A percentile compares a stretch with the other conserved stretches of the same genome.
phyloP scores from a whole-genome alignment of 2,329 filamentous ascomycete species.

The Fusarium beomiforme region DNA sequence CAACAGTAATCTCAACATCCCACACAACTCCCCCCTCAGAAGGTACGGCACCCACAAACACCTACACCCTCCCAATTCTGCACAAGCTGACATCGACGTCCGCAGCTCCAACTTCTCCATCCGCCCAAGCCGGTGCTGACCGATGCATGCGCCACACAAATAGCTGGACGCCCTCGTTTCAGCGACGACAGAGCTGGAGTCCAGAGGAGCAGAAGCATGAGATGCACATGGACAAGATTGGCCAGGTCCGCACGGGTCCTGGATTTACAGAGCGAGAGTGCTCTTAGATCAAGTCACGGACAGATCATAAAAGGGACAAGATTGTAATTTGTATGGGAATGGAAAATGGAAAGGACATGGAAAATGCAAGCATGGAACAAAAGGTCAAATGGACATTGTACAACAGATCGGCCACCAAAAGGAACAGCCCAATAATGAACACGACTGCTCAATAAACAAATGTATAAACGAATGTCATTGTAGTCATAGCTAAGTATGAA shows the following conservation, averaged over 20 bases:
- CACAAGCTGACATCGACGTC: conserved; percentile 10
- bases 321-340: background rate
- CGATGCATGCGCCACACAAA: conserved; percentile 49
- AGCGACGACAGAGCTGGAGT: conserved; percentile 62
- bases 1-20: conserved; percentile 22
- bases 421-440: conserved; percentile 6
- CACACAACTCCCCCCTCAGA: conserved; percentile 16
- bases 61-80: background rate
- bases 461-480: conserved; percentile 13
- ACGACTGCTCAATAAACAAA: background rate
- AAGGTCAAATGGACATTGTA: background rate
- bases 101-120: conserved; percentile 26
- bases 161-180: conserved; percentile 57
- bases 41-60: conserved; percentile 20
- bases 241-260: conserved; percentile 48
- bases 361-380: background rate
- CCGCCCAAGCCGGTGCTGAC: conserved; percentile 42
- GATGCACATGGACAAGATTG: conserved; percentile 58
- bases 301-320: background rate
- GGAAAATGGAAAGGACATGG: background rate
- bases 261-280: conserved; percentile 55
- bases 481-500: conserved; percentile 19
- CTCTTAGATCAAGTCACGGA: background rate
- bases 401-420: background rate
- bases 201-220: conserved; percentile 64